phyloP scores from a whole-genome alignment of 805 yeast genomes.

The Cyberlindnera misumaiensis region DNA sequence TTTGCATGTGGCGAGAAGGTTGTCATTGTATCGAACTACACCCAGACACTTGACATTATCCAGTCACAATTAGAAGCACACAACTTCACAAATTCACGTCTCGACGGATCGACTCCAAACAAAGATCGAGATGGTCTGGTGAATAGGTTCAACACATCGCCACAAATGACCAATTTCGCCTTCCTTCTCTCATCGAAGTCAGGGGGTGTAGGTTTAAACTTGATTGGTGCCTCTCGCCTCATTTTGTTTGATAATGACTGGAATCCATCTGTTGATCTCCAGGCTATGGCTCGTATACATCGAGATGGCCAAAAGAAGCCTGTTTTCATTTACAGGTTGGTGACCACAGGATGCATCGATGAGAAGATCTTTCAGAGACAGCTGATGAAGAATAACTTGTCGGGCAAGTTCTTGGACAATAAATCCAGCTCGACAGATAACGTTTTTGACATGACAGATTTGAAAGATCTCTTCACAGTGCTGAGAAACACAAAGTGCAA shows the following conservation, averaged over 20 bases:
- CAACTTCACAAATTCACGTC: slow-evolving; percentile 46
- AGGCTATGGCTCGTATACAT: slow-evolving; percentile 93
- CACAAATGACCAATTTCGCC: slow-evolving; percentile 36
- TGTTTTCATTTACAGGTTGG: slow-evolving; percentile 72
- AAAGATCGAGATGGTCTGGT: slow-evolving; percentile 61
- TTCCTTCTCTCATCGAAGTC: slow-evolving; percentile 83
- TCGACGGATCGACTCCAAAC: slow-evolving; percentile 82
- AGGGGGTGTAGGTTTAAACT: slow-evolving; percentile 89
- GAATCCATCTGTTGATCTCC: slow-evolving; percentile 91
- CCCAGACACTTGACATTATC: slow-evolving; percentile 76
- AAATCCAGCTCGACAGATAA: slow-evolving; percentile 43
- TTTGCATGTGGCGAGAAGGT: slow-evolving; percentile 56
- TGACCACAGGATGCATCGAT: slow-evolving; percentile 87
- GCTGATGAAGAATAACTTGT: slow-evolving; percentile 70
- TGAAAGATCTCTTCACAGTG: slow-evolving; percentile 69
- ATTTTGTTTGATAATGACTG: slow-evolving; percentile 90
- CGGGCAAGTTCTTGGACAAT: slow-evolving; percentile 59
- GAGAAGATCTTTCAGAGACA: slow-evolving; percentile 94
- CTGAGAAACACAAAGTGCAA: slow-evolving; percentile 44
- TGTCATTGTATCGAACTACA: slow-evolving; percentile 81
- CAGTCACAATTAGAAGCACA: slow-evolving; percentile 47
- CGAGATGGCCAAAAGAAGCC: slow-evolving; percentile 85
- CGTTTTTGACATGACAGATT: slow-evolving; percentile 60
- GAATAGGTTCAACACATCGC: slow-evolving; percentile 38
- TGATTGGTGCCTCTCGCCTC: slow-evolving; percentile 84